Conservation (phyloP, 805 yeast species). For the Lipomyces yamadae region DNA sequence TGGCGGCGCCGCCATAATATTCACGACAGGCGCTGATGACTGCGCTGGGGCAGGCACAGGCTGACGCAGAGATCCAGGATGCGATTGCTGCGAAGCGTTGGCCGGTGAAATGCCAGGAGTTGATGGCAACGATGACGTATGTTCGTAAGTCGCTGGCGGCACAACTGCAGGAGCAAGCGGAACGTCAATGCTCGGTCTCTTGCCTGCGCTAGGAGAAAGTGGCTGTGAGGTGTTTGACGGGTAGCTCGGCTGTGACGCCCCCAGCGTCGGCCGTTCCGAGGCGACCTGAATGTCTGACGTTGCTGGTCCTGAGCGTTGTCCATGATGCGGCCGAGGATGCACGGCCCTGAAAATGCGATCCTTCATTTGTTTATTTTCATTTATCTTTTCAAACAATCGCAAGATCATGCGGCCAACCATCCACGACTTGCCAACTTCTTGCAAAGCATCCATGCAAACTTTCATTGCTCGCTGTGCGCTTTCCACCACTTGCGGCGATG, state of each 20-base stretch:
- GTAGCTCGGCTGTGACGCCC: constrained; percentile 13
- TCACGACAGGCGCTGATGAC: background rate
- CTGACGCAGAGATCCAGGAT: constrained; percentile 1
- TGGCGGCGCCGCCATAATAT: background rate
- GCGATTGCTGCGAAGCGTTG: constrained; percentile 1
- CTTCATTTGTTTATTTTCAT: constrained; percentile 38
- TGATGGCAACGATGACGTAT: constrained; percentile 18
- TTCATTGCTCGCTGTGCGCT: constrained; percentile 48
- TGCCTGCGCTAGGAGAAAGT: background rate
- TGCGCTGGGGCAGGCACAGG: background rate
- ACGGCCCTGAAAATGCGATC: constrained; percentile 33
- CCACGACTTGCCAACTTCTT: constrained; percentile 56
- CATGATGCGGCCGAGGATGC: constrained; percentile 24
- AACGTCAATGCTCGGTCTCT: background rate
- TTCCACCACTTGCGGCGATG: constrained; percentile 46
- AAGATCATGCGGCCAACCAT: constrained; percentile 58
- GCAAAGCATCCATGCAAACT: constrained; percentile 47
- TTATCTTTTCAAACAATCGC: constrained; percentile 53
- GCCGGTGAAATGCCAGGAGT: constrained; percentile 3
- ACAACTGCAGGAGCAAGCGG: background rate
- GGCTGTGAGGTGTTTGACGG: background rate
- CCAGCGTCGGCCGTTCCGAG: background rate
- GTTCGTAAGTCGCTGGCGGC: constrained; percentile 19
- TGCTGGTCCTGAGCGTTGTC: background rate
- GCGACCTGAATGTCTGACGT: background rate